Evolutionary conservation across 2,329 filamentous ascomycete genomes (phyloP).

Genomic region (Harringtonia lauricola): DNA sequence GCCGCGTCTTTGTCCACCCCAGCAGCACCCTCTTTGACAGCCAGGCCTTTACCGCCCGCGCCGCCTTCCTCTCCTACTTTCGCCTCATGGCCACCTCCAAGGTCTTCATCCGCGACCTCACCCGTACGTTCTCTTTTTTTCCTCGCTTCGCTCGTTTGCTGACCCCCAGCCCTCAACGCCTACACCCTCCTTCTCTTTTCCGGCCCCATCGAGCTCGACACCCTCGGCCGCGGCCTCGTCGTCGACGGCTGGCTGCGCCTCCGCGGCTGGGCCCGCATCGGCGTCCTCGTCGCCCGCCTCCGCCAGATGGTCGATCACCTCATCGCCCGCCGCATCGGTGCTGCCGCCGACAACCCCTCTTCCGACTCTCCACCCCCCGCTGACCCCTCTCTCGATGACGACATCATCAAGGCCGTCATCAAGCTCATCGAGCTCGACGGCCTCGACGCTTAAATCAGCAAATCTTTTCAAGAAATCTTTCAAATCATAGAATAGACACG

Average conservation of each 20-base stretch:
- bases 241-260: conserved; percentile 86
- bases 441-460: conserved; percentile 46
- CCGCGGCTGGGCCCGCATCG: conserved; percentile 88
- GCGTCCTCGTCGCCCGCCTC: conserved; percentile 74
- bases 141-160: conserved; percentile 25
- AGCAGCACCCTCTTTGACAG: conserved; percentile 76
- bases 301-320: conserved; percentile 79
- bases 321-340: conserved; percentile 70
- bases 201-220: conserved; percentile 79
- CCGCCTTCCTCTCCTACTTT: conserved; percentile 80
- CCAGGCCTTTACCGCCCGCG: conserved; percentile 64
- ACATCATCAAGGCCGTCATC: conserved; percentile 67
- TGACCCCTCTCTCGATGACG: conserved; percentile 44
- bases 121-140: conserved; percentile 78
- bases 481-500: background rate
- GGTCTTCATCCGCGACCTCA: conserved; percentile 82
- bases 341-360: conserved; percentile 52
- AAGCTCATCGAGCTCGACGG: conserved; percentile 85
- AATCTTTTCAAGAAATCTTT: background rate
- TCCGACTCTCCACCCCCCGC: no score
- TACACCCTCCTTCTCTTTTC: conserved; percentile 84
- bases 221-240: conserved; percentile 71
- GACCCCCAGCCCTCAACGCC: conserved; percentile 63
- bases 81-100: conserved; percentile 86
- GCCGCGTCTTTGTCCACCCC: conserved; percentile 87